These are phyloP conservation scores for Calonectria crousiana DNA, from an alignment of 2,329 filamentous ascomycete genomes.

Conservation along the genomic window DNA sequence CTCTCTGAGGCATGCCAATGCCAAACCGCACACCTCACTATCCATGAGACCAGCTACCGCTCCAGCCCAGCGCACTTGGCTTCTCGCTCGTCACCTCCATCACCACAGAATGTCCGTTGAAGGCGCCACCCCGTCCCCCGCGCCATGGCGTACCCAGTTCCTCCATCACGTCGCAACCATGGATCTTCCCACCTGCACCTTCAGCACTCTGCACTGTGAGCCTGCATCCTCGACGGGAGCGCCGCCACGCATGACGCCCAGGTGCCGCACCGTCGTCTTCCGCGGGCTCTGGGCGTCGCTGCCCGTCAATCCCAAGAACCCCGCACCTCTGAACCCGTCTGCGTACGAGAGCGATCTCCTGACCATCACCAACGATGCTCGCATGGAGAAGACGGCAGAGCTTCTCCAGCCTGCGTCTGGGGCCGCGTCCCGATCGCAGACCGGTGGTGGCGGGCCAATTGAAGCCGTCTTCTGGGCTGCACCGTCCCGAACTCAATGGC, in stretches of 20 bases:
- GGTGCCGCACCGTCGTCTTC: constrained; percentile 84
- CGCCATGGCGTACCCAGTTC: constrained; percentile 67
- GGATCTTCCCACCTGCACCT: constrained; percentile 61
- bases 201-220: constrained; percentile 62
- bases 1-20: not conserved
- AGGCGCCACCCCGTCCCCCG: constrained; percentile 43
- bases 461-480: constrained; percentile 88
- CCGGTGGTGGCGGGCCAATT: constrained; percentile 75
- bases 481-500: constrained; percentile 82
- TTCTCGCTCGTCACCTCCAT: constrained; percentile 45
- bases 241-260: constrained; percentile 58
- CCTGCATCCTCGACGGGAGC: constrained; percentile 54
- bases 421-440: constrained; percentile 48
- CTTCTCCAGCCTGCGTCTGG: constrained; percentile 59
- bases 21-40: not conserved
- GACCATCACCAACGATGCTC: constrained; percentile 87
- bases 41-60: constrained; percentile 35
- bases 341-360: constrained; percentile 81
- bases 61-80: constrained; percentile 41
- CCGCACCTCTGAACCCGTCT: constrained; percentile 76
- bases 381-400: constrained; percentile 87
- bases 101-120: constrained; percentile 41
- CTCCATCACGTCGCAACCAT: constrained; percentile 63
- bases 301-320: constrained; percentile 78
- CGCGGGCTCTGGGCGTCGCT: constrained; percentile 86